Conservation (phyloP, 805 yeast genomes). For the Saccharomycopsis sp. region DNA sequence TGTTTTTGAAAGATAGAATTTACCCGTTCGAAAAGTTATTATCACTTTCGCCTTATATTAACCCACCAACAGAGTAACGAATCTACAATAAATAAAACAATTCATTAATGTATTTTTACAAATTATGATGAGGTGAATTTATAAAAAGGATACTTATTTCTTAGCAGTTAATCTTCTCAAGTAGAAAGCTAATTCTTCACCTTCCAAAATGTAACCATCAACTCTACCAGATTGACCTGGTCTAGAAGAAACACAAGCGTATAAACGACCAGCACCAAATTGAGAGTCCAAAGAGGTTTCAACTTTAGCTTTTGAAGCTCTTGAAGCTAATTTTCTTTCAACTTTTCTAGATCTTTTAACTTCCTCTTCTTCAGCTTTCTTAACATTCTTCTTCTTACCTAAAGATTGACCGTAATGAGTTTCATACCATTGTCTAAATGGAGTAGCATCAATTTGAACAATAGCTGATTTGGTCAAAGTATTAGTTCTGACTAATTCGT, state of each 20-base stretch:
- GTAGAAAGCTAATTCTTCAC: constrained; percentile 99
- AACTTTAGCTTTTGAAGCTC: constrained; percentile 78
- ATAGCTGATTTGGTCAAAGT: constrained; percentile 98
- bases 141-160: constrained; percentile 55
- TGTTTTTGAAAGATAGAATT: too few relatives aligned
- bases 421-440: constrained; percentile 99
- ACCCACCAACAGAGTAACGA: too few relatives aligned
- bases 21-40: too few relatives aligned
- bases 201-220: constrained; percentile 99
- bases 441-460: constrained; percentile 99
- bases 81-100: too few relatives aligned
- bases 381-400: constrained; percentile 61
- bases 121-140: constrained; percentile 3
- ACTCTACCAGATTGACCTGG: constrained; percentile 99
- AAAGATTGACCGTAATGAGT: constrained; percentile 92
- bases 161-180: constrained; percentile 98
- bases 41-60: too few relatives aligned
- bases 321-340: constrained; percentile 79
- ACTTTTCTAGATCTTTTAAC: constrained; percentile 66
- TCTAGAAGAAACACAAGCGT: constrained; percentile 98
- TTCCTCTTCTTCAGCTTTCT: constrained; percentile 46
- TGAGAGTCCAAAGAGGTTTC: constrained; percentile 91
- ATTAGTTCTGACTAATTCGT: constrained; percentile 99
- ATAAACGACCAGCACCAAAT: constrained; percentile 98
- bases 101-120: constrained; percentile 12